Evolutionary conservation across 768 basidiomycete genomes (phyloP), one percentile per base, ranked within the genome.

Genomic region (Hygrophorus pudorinus): DNA sequence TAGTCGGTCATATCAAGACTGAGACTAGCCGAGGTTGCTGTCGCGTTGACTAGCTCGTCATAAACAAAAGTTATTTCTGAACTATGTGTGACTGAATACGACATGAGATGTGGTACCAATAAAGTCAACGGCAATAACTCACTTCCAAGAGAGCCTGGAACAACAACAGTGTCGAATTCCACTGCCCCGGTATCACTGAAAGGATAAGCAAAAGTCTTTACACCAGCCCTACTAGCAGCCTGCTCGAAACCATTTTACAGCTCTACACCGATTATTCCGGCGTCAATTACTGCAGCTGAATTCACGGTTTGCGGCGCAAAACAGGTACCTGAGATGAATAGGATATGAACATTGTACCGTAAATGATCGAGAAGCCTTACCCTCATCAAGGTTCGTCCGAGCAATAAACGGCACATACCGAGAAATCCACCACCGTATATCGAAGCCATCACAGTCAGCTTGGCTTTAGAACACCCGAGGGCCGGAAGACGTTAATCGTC

Each of bases 351-450:
- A n/a, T n/a, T n/a, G n/a, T n/a, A 17, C 14, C 6, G 5, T n/a
- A 14, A 10, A 12, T 4, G 14, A 24, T 20, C 4, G 5, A 16
- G 29, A 10, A 20, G 41, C 27, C 38, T 6, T 17, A 67, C 72
- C 72, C 60, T 74, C 72, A 48, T 73, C 71, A n/a, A 65, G 54
- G 44, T 59, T 62, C 2, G 64, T 65, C 13, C 71, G 71, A 18
- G 68, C 56, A 17, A 73, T 71, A 48, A 70, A 68, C 0, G 72
- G 71, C 4, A 39, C 48, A 16, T 10, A 48, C 50, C 17, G 9
- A 40, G n/a, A 34, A 47, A 53, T 32, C 55, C 50, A 12, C 55
- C 57, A 8, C 51, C 54, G 36, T 56, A 50, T 14, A 52, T 59
- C 68, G 69, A 71, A 4, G 65, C 55, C 60, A 72, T 59, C 9